These are phyloP conservation scores for Scutellaria baicalensis DNA, from an alignment of 257 asterid genomes.

Conservation along the genomic window DNA sequence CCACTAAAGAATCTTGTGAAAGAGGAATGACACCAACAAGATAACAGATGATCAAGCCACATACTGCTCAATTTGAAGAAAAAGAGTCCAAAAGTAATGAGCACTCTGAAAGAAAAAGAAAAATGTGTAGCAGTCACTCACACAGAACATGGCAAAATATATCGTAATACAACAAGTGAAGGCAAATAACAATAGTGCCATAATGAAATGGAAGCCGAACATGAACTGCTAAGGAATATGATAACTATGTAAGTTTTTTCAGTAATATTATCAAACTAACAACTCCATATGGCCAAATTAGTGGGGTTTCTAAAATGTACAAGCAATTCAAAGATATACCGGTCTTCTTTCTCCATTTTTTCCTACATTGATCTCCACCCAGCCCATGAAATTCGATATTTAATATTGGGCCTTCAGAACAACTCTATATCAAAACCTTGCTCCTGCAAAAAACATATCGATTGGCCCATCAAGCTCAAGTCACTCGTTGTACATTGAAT, in stretches of 20 bases:
- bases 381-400: conserved; percentile 12
- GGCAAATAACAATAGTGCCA: conserved; percentile 4
- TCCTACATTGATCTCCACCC: conserved; percentile 18
- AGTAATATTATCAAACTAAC: conserved; percentile 3
- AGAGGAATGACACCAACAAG: not conserved
- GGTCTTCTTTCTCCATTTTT: conserved; percentile 7
- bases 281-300: conserved; percentile 10
- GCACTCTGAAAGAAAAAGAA: not conserved
- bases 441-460: conserved; percentile 48
- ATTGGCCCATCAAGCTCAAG: conserved; percentile 12
- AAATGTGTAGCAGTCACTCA: not conserved
- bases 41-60: not conserved
- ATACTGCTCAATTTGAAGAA: not conserved
- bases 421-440: conserved; percentile 79
- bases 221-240: not conserved
- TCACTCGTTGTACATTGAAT: not conserved
- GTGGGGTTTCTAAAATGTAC: conserved; percentile 21
- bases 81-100: conserved; percentile 6
- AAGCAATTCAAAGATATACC: conserved; percentile 14
- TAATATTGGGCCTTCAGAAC: conserved; percentile 10
- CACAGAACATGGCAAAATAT: conserved; percentile 7
- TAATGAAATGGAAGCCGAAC: not conserved
- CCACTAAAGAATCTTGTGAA: not conserved
- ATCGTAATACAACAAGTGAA: not conserved
- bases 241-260: not conserved